These are phyloP conservation scores for Podospora sp. DNA, from an alignment of 495 filamentous ascomycete species.

Conservation along the genomic window DNA sequence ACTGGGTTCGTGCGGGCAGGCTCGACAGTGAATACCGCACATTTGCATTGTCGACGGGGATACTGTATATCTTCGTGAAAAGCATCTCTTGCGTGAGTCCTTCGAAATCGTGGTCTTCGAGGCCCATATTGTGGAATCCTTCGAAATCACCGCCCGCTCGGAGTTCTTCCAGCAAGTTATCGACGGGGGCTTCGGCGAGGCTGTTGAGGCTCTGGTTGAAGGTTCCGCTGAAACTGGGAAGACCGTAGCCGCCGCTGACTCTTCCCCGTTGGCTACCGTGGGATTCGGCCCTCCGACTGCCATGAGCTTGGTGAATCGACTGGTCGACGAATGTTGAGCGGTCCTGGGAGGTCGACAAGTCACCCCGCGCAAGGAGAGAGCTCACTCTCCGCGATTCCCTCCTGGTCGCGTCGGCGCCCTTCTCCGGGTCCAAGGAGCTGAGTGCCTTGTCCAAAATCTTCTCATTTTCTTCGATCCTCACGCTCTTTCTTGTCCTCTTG, in stretches of 20 bases:
- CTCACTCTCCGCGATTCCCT: conserved; percentile 86
- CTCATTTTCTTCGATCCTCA: conserved; percentile 43
- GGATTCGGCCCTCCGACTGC: conserved; percentile 65
- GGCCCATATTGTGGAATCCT: conserved; percentile 68
- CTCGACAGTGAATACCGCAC: conserved; percentile 58
- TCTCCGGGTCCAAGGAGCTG: conserved; percentile 73
- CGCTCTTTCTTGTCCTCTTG: conserved; percentile 48
- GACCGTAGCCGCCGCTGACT: conserved; percentile 56
- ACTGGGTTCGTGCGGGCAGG: conserved; percentile 50
- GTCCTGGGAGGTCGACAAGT: conserved; percentile 77
- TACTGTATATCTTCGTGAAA: conserved; percentile 70
- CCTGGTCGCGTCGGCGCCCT: conserved; percentile 62
- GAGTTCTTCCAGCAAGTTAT: conserved; percentile 73
- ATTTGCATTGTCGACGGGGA: conserved; percentile 64
- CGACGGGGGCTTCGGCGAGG: conserved; percentile 67
- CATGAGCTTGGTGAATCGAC: conserved; percentile 53
- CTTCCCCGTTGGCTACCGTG: conserved; percentile 69
- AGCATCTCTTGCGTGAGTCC: conserved; percentile 74
- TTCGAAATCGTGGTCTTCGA: conserved; percentile 68
- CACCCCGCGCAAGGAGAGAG: conserved; percentile 87
- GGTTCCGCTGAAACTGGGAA: conserved; percentile 39
- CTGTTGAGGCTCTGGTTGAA: conserved; percentile 47
- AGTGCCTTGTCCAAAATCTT: conserved; percentile 61
- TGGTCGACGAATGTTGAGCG: conserved; percentile 74
- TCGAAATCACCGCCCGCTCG: conserved; percentile 61